A percentile compares a stretch with the other conserved stretches of the same genome.
Conservation (phyloP, 805 yeast species). For the Maudiozyma saulgeensis region DNA sequence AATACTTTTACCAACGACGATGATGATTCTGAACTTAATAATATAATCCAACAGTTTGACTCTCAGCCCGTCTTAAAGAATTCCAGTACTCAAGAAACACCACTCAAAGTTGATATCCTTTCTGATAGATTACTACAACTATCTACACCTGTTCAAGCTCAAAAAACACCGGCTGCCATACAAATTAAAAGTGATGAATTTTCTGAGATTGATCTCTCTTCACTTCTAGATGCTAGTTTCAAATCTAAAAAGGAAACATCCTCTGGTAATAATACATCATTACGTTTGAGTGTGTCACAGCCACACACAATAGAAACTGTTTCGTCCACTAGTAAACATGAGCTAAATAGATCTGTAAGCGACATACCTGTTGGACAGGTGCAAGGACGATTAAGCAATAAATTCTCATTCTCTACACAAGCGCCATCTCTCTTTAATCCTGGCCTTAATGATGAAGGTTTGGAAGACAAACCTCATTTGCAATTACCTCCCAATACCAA, state of each 20-base stretch:
- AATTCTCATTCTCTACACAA: conserved; percentile 27
- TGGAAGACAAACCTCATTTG: conserved; percentile 5
- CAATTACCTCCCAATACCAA: conserved; percentile 17
- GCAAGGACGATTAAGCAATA: conserved; percentile 13
- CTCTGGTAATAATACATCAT: background rate
- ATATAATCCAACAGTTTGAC: background rate
- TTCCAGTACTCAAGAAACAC: background rate
- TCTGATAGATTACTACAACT: background rate
- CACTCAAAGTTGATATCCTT: background rate
- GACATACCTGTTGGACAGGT: background rate
- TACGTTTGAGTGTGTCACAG: background rate
- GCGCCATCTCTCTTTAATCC: conserved; percentile 11
- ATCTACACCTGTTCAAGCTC: background rate
- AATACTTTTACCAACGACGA: background rate
- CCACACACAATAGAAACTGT: background rate
- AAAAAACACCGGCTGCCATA: background rate
- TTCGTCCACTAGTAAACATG: background rate
- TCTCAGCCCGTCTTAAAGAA: background rate
- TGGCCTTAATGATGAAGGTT: background rate
- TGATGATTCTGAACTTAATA: background rate
- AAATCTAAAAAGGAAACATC: background rate
- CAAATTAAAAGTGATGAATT: background rate
- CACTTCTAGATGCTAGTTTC: background rate
- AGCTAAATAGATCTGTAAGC: background rate
- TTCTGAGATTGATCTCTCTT: background rate